Evolutionary conservation across 2,329 filamentous ascomycete species (phyloP), one percentile per base, ranked within the genome.

Genomic region (Sclerotinia subarctica): DNA sequence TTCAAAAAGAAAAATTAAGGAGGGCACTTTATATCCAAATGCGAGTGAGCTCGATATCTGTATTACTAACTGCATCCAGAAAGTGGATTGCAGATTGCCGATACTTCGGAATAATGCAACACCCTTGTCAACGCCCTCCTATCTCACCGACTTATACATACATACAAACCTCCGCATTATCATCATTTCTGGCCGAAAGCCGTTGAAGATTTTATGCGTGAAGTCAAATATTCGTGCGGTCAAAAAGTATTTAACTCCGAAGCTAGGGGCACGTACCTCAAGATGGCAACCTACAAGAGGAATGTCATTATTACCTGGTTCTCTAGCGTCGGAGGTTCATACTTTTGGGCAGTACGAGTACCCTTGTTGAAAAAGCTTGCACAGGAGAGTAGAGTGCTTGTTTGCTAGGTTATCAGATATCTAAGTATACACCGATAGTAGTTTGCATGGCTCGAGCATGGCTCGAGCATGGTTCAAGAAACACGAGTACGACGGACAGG

Each of bases 31-130:
- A 38, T 51, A 8, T 51, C 51, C 51, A 51, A 26, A 51, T 51
- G 38, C n/a, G 15, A 29, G 51, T 42, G 38, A 42, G 38, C 38
- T 38, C n/a, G 15, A 26, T 51, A 46, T 15, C 38, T 38, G 38
- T 29, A 21, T 24, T 1, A 11, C 35, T 35, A 26, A 57, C 21
- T 26, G 44, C 56, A 46, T 59, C 38, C 24, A 46, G 42, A 24
- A 24, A 47, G 58, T 24, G 58, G 3, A 47, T 24, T 32, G 19
- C 38, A 49, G n/a, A 21, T 51, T 62, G 46, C 38, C 26, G 10
- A 38, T 38, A 38, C 63, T 47, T 65, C 63, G 52, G 52, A 58
- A 49, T 26, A 66, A 66, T 66, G 26, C 52, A 44, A 29, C 13
- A 21, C 29, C 47, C 59, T 42, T 2, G 46, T 51, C 29, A 38